phyloP scores from a whole-genome alignment of 106 monocot genomes.

The Vanilla planifolia region DNA sequence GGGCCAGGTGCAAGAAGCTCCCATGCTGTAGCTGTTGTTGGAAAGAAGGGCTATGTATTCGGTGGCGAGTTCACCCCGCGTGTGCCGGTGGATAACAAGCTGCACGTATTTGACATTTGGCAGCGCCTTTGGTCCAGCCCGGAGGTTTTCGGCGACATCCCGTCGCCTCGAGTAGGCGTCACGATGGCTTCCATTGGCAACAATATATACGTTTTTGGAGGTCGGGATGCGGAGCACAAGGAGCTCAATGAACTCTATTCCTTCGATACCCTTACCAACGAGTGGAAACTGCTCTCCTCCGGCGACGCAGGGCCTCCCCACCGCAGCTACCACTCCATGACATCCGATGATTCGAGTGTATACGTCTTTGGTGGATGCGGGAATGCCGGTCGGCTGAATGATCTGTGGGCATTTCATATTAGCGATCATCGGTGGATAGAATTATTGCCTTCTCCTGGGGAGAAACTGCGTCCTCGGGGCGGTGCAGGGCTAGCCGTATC shows the following conservation, averaged over 20 bases:
- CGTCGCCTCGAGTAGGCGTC: conserved; percentile 76
- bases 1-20: conserved; percentile 90
- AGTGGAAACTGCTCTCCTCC: conserved; percentile 59
- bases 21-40: conserved; percentile 65
- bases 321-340: conserved; percentile 93
- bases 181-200: conserved; percentile 60
- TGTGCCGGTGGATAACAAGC: conserved; percentile 84
- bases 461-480: conserved; percentile 46
- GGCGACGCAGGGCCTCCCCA: conserved; percentile 52
- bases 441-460: conserved; percentile 51
- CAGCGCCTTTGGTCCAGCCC: conserved; percentile 48
- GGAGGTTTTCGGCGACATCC: conserved; percentile 46
- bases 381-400: conserved; percentile 60
- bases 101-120: conserved; percentile 68
- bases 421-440: conserved; percentile 31
- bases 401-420: conserved; percentile 68
- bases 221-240: conserved; percentile 69
- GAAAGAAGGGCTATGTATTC: conserved; percentile 61
- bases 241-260: conserved; percentile 87
- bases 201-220: conserved; percentile 77
- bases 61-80: conserved; percentile 88
- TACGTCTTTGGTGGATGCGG: conserved; percentile 90
- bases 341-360: conserved; percentile 36
- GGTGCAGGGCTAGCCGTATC: conserved; percentile 50
- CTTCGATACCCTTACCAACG: conserved; percentile 51